phyloP scores from a whole-genome alignment of 1,284 basidiomycete genomes.

The Trichosporon sp. region DNA sequence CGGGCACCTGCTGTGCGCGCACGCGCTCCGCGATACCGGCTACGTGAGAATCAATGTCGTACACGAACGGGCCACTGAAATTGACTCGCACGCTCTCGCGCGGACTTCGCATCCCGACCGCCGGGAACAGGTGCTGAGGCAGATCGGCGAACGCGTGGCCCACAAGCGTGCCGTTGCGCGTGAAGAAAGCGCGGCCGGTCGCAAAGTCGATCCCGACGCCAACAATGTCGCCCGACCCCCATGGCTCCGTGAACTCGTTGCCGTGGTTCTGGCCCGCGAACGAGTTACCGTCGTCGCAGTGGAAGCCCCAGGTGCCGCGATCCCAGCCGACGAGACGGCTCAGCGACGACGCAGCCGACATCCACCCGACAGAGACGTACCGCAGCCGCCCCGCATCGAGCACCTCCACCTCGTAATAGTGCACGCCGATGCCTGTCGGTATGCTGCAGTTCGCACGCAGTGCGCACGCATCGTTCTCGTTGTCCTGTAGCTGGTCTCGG shows the following conservation, averaged over 20 bases:
- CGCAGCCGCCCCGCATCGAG: slow-evolving; percentile 32
- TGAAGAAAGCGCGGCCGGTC: slow-evolving; percentile 72
- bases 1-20: slow-evolving; percentile 6
- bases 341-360: slow-evolving; percentile 55
- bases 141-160: slow-evolving; percentile 67
- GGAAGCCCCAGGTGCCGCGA: slow-evolving; percentile 82
- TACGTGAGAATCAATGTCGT: slow-evolving; percentile 77
- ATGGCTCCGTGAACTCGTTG: slow-evolving; percentile 63
- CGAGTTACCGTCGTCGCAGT: slow-evolving; percentile 80
- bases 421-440: slow-evolving; percentile 75
- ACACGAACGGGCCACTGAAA: slow-evolving; percentile 75
- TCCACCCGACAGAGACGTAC: slow-evolving; percentile 75
- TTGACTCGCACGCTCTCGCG: slow-evolving; percentile 56
- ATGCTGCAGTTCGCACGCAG: slow-evolving; percentile 68
- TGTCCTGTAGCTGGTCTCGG: slow-evolving; percentile 45
- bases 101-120: slow-evolving; percentile 76
- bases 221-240: slow-evolving; percentile 63
- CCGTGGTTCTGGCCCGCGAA: slow-evolving; percentile 70
- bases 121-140: slow-evolving; percentile 62
- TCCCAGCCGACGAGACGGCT: slow-evolving; percentile 85
- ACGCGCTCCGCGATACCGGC: slow-evolving; percentile 23
- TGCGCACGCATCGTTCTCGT: slow-evolving; percentile 72
- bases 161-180: slow-evolving; percentile 74
- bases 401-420: slow-evolving; percentile 84
- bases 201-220: slow-evolving; percentile 87